Base-by-base conservation (phyloP, 805 yeast species). In the Saturnispora halmiae region DNA sequence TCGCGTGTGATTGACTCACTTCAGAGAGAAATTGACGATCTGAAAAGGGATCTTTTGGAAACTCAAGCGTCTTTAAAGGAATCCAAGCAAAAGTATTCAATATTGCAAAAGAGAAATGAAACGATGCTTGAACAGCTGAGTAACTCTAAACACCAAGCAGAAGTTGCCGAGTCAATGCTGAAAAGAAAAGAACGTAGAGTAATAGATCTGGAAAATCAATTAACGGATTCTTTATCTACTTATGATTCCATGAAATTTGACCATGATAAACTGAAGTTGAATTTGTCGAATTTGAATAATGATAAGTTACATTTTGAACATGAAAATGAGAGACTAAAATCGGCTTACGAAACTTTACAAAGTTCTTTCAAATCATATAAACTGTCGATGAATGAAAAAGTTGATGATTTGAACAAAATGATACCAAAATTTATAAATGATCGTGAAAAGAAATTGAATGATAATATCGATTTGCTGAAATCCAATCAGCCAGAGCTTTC, bases 101-200 rank as follows among this genome's bases (percentile, higher is more conserved):
- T 38, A 60, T 68, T 22, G 52, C 69, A 40, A 49, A 68, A 47
- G 59, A 67, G 52, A 67, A 74, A 59, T 64, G 77, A 50, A 77
- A 73, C 49, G 63, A 63, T 72, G 40, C 68, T 75, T 27, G 85
- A 79, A 50, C 82, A 78, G 57, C 59, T 79, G 45, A 75, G 85
- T 24, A 78, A 77, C 47, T 65, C 82, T 29, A 80, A 80, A 57
- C 88, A 82, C 56, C 90, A 85, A 52, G 79, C 79, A 50, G 87
- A 82, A 47, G 79, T 79, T 64, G 66, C 81, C 32, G 79, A 73
- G 51, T 76, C 86, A 1, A 61, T 82, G 46, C 60, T 84, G 44
- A 75, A 72, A 46, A 65, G 94, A 39, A 82, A 82, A 51, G 86
- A 82, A 50, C 67, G 88, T 38, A 65, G 84, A 40, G 71, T 82